Base-by-base conservation (phyloP, 768 basidiomycete genomes). In the Agrocybe praecox region DNA sequence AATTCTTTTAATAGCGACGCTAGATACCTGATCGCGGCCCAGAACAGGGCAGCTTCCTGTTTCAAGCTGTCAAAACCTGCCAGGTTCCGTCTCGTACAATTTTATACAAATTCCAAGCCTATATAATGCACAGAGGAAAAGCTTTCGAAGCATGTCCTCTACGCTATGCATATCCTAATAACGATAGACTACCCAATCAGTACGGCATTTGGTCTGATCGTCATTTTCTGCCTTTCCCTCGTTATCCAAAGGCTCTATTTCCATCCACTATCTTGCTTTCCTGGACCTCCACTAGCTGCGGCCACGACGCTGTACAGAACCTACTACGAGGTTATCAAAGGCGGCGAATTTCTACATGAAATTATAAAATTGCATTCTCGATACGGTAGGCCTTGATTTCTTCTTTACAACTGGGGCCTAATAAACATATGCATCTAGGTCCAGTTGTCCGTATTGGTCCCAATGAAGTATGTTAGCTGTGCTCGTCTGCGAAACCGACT, bases 381-480 rank as follows among this genome's bases (percentile, higher is more conserved):
- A 40, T 68, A 76, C 58, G 75, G 76, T 74, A 49, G 44, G 67
- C 56, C 32, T 19, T 29, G 21, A 22, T 51, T 22, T 10, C 23
- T 46, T 40, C 47, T 23, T 42, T 44, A n/a, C 29, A 19, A 29
- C 11, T 23, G 17, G 49, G 19, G 22, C 34, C 42, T 54, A 48
- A 52, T 42, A n/a, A n/a, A 14, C 6, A 46, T 34, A 46, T 48
- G 46, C 26, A 32, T 34, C 6, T 23, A 78, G 76, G 76, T 8
- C 62, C 70, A n/a, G 71, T 76, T 14, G 64, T 78, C 21, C 69
- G 76, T 49, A 71, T 75, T 58, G 74, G 69, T 8, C 76, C 76
- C 12, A 76, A 77, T 54, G 73, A 76, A 59, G 75, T 75, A 42
- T 18, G 55, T 48, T 23, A 21, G n/a, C 26, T 26, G 22, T 43